These are phyloP conservation scores for Lachnellula arida DNA, from an alignment of 2,329 filamentous ascomycete genomes.

Conservation along the genomic window DNA sequence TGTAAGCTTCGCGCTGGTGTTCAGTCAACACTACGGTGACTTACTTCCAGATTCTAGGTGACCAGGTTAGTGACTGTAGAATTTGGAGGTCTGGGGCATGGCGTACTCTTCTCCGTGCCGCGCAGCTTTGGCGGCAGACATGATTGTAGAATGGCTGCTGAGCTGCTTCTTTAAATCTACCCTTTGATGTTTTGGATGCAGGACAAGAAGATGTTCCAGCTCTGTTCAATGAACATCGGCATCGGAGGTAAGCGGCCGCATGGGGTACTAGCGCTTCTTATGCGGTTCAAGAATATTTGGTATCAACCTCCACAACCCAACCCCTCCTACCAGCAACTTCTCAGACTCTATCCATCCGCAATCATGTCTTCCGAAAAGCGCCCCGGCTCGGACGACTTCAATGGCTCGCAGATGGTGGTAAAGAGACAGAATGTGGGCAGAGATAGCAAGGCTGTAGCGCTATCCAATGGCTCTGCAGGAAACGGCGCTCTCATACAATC, in stretches of 20 bases:
- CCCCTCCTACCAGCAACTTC: not conserved
- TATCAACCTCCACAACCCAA: not conserved
- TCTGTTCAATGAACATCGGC: not conserved
- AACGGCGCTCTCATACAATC: conserved; percentile 62
- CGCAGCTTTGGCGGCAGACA: conserved; percentile 58
- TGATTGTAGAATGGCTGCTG: conserved; percentile 22
- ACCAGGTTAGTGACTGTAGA: conserved; percentile 19
- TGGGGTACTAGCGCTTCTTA: not conserved
- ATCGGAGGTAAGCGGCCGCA: not conserved
- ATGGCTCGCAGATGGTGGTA: conserved; percentile 73
- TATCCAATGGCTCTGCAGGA: conserved; percentile 50
- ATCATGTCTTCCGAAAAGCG: conserved; percentile 88
- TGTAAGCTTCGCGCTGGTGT: conserved; percentile 28
- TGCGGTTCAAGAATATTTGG: not conserved
- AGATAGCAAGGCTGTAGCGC: conserved; percentile 48
- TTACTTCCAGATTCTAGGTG: conserved; percentile 35
- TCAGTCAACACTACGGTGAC: conserved; percentile 11
- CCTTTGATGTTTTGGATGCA: not conserved
- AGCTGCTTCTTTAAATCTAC: not conserved
- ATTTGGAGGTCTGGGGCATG: not conserved
- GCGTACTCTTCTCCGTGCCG: conserved; percentile 71
- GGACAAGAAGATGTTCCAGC: not conserved
- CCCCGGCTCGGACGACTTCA: conserved; percentile 79
- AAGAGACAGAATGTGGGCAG: conserved; percentile 75
- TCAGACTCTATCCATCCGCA: not conserved